Evolutionary conservation across 78 protist genomes (phyloP).

Genomic region (Dictyostelium capitatum): DNA sequence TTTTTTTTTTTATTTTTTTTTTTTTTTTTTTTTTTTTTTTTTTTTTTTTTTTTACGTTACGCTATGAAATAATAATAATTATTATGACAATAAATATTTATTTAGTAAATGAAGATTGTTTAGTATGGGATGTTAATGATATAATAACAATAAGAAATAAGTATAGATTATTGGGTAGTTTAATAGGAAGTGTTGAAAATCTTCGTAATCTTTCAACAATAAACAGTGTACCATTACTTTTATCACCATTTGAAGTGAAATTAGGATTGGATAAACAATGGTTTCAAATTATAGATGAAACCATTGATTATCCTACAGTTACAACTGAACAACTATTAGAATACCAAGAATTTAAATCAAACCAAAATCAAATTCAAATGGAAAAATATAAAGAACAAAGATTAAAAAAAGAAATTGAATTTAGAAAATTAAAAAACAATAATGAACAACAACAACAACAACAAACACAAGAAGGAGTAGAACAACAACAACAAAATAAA

Average conservation of each 20-base stretch:
- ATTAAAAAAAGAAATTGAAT: slow-evolving; percentile 47
- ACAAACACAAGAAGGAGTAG: not conserved
- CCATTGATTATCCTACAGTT: not conserved
- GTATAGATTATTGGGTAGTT: slow-evolving; percentile 36
- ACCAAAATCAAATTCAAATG: not conserved
- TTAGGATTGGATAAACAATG: slow-evolving; percentile 57
- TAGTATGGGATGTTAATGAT: slow-evolving; percentile 67
- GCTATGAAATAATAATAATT: not conserved
- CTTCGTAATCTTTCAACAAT: slow-evolving; percentile 3
- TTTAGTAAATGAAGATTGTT: slow-evolving; percentile 14
- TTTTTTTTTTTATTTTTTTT: no score
- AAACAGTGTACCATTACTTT: slow-evolving; percentile 23
- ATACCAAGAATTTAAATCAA: not conserved
- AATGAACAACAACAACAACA: not conserved
- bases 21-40: no score
- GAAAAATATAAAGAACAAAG: not conserved
- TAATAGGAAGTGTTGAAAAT: slow-evolving; percentile 24
- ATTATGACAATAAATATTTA: slow-evolving; percentile 8
- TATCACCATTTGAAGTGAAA: slow-evolving; percentile 36
- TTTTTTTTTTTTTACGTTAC: not conserved
- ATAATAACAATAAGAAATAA: not conserved
- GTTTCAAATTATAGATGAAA: slow-evolving; percentile 38
- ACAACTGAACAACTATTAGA: not conserved
- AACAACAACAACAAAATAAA: not conserved
- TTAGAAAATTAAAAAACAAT: slow-evolving; percentile 20